Evolutionary conservation across 1,139 yeast genomes (phyloP), one percentile per base, ranked within the genome.

Genomic region (Taphrina sp.): DNA sequence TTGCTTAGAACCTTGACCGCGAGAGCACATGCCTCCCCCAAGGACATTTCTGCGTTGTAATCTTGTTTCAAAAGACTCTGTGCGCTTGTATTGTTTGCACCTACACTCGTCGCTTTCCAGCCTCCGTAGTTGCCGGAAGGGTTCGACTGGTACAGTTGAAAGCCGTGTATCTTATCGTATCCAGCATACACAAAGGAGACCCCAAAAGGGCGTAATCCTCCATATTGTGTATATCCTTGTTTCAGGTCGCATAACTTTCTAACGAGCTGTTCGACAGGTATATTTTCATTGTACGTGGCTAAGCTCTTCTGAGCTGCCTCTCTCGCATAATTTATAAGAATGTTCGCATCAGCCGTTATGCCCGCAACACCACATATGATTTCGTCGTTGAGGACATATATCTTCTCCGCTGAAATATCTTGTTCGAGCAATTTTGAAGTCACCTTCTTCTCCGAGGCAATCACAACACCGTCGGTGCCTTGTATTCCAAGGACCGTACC

Each of bases 111-210:
- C 43, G 98, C 98, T 71, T 86, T 89, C 99, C 99, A 94, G 24
- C 98, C 98, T 35, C 95, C 82, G 69, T 89, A 94, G 72, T 94
- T 94, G 34, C 99, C 99, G 0, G 95, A 85, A 12, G 99, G 99
- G 69, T 94, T 92, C 19, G 95, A 85, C 17, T 96, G 90, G 72
- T 85, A 94, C 64, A 94, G 76, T 72, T 94, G 98, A 75, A 85
- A 92, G 49, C 90, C 88, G 65, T 83, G 85, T 65, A 88, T 75
- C 59, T 88, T 94, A 69, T 94, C 98, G 69, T 84, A 85, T 3
- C 99, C 99, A 7, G 97, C 98, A 67, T 87, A 92, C 62, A 94
- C 80, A 72, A 94, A 89, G 60, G 95, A 85, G 44, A 92, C 98
- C 65, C 99, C 98, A 70, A 89, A 94, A 24, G 99, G 99, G 72